Evolutionary conservation across 2,329 filamentous ascomycete species (phyloP).

Genomic region (Xylaria multiplex): DNA sequence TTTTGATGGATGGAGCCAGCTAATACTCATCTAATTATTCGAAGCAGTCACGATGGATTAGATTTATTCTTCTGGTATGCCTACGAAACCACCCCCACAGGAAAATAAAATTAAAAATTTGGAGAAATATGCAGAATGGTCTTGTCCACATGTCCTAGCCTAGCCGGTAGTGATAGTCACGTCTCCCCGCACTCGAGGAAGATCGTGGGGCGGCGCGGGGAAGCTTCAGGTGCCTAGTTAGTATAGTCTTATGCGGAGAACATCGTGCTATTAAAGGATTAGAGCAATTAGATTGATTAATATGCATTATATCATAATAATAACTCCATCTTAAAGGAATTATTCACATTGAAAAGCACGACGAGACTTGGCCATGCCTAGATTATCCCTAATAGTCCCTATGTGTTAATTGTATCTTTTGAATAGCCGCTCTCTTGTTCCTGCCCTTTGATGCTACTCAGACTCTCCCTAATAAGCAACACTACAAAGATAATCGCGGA

Average conservation of each 20-base stretch:
- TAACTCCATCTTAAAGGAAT: no score
- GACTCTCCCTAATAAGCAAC: no score
- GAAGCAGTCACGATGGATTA: neutral
- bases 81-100: neutral
- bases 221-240: constrained; percentile 10
- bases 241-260: neutral
- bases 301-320: no score
- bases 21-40: neutral
- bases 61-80: neutral
- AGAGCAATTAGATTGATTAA: no score
- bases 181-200: constrained; percentile 26
- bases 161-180: constrained; percentile 9
- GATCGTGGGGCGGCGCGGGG: constrained; percentile 12
- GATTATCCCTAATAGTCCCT: no score
- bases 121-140: constrained; percentile 8
- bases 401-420: no score
- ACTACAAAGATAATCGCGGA: no score
- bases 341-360: no score
- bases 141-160: constrained; percentile 4
- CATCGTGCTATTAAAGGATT: neutral
- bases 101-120: neutral
- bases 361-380: no score
- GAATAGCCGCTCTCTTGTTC: no score
- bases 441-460: no score
- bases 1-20: neutral